A percentile compares a stretch with the other conserved stretches of the same genome.
Evolutionary conservation across 345 rosid species (phyloP).

Genomic region (Mercurialis annua): DNA sequence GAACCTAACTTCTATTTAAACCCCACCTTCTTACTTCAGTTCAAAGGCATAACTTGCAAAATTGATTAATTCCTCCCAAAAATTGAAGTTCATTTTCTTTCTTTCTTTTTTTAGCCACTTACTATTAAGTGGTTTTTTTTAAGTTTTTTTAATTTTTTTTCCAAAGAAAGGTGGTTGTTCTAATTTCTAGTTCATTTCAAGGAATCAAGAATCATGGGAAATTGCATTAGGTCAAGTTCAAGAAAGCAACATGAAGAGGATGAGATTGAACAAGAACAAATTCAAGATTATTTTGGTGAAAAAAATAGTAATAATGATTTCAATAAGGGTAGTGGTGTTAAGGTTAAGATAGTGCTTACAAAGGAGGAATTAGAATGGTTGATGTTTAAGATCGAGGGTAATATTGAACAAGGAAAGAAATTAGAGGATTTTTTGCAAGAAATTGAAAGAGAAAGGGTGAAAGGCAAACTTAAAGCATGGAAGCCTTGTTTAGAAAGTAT

Average conservation of each 20-base stretch:
- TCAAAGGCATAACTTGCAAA: slow-evolving; percentile 12
- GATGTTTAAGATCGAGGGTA: slow-evolving; percentile 36
- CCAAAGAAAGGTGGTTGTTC: neutral
- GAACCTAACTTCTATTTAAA: slow-evolving; percentile 14
- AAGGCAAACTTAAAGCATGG: slow-evolving; percentile 35
- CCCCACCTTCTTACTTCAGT: neutral
- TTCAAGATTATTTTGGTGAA: neutral
- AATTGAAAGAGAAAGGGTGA: slow-evolving; percentile 37
- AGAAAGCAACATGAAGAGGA: slow-evolving; percentile 12
- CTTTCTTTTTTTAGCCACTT: neutral
- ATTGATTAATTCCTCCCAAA: neutral
- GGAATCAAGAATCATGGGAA: slow-evolving; percentile 36
- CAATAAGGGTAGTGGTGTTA: slow-evolving; percentile 39
- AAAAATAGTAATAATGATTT: slow-evolving; percentile 16
- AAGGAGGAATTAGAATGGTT: slow-evolving; percentile 68
- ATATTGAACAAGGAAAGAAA: slow-evolving; percentile 33
- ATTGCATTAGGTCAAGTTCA: slow-evolving; percentile 32
- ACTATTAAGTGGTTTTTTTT: neutral
- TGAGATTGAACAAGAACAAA: neutral
- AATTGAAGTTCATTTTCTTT: neutral
- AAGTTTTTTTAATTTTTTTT: neutral
- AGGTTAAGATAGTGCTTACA: slow-evolving; percentile 74
- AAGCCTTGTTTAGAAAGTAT: slow-evolving; percentile 69
- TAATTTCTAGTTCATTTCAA: neutral
- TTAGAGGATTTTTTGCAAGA: slow-evolving; percentile 41